Percentiles rank a stretch among this genome's conserved stretches.
Evolutionary conservation across 306 rosid species (phyloP).

Genomic region (Trifolium fragiferum): DNA sequence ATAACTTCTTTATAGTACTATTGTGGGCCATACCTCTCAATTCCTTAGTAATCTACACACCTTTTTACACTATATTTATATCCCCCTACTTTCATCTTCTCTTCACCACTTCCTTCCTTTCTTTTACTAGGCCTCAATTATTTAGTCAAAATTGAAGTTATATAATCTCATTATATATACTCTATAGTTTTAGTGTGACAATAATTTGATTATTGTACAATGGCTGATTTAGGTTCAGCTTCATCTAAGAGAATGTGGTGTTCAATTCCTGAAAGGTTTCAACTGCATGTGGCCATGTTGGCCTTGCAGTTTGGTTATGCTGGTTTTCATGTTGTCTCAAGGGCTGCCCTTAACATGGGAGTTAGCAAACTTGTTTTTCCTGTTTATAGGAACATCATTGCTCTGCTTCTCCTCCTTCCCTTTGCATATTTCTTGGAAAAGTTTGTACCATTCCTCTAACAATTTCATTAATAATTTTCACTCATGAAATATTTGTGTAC

Average conservation of each 20-base stretch:
- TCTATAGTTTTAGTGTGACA: not conserved
- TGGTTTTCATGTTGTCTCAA: slow-evolving; percentile 92
- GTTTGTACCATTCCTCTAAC: not conserved
- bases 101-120: slow-evolving; percentile 45
- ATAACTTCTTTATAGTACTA: slow-evolving; percentile 54
- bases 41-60: not conserved
- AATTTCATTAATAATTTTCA: not conserved
- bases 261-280: slow-evolving; percentile 74
- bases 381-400: slow-evolving; percentile 85
- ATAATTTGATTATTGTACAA: slow-evolving; percentile 14
- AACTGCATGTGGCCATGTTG: slow-evolving; percentile 96
- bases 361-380: slow-evolving; percentile 93
- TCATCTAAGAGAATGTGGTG: slow-evolving; percentile 69
- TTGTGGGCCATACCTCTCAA: slow-evolving; percentile 50
- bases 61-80: slow-evolving; percentile 58
- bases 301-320: slow-evolving; percentile 96
- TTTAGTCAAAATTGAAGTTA: not conserved
- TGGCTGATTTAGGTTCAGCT: slow-evolving; percentile 61
- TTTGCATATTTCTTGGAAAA: slow-evolving; percentile 92
- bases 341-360: slow-evolving; percentile 99
- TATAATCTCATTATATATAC: slow-evolving; percentile 14
- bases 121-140: slow-evolving; percentile 4
- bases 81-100: slow-evolving; percentile 40
- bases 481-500: not conserved
- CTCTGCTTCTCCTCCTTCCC: slow-evolving; percentile 86